Conservation (phyloP, 768 basidiomycete genomes). For the Rhodotorula kratochvilovae region DNA sequence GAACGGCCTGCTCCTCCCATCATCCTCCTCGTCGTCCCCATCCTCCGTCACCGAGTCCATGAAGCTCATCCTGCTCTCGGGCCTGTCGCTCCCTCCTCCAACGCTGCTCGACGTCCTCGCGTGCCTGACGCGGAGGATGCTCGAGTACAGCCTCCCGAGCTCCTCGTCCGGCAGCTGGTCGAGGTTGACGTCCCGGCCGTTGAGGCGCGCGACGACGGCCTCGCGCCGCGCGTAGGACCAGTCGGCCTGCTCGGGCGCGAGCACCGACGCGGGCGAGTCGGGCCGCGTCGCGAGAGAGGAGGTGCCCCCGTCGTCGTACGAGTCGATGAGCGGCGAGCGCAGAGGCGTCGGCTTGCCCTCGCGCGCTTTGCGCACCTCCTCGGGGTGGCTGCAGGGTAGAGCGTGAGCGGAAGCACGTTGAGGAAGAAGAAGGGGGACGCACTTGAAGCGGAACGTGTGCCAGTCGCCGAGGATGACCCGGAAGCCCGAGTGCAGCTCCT, state of each 20-base stretch:
- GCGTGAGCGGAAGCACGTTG: neutral
- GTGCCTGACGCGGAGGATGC: conserved; percentile 85
- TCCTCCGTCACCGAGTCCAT: conserved; percentile 40
- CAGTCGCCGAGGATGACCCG: conserved; percentile 95
- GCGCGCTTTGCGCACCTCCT: conserved; percentile 85
- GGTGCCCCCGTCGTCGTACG: conserved; percentile 57
- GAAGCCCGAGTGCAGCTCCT: conserved; percentile 87
- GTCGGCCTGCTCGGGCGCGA: conserved; percentile 71
- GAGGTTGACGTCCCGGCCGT: conserved; percentile 77
- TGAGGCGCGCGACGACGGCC: conserved; percentile 75
- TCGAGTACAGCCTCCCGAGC: conserved; percentile 65
- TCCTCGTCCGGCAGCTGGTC: conserved; percentile 93
- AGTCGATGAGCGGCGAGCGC: conserved; percentile 52
- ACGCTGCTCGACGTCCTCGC: conserved; percentile 62
- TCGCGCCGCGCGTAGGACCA: conserved; percentile 98
- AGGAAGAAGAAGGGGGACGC: neutral
- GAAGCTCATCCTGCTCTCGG: conserved; percentile 60
- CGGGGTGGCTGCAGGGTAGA: conserved; percentile 61
- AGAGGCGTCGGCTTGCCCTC: conserved; percentile 55
- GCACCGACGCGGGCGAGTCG: conserved; percentile 65
- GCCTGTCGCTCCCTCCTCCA: conserved; percentile 60
- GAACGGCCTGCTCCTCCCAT: conserved; percentile 55
- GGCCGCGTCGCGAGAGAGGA: conserved; percentile 59
- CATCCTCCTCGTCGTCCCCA: conserved; percentile 10
- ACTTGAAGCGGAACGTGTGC: conserved; percentile 91